Conservation (phyloP, 345 rosid species). For the Adansonia digitata region DNA sequence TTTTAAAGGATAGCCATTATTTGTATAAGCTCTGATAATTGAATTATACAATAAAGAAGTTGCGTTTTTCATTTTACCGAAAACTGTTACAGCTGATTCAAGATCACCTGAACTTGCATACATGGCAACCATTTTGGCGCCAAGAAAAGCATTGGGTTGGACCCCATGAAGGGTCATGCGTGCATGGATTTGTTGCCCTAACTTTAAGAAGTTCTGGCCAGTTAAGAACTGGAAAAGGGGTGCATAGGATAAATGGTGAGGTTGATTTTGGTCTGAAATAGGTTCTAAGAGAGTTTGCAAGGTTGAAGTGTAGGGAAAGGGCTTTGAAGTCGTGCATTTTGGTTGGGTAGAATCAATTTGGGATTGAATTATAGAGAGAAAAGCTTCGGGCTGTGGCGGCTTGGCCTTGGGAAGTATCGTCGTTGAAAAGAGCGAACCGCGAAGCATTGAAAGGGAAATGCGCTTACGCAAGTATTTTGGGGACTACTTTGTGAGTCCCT, state of each 20-base stretch:
- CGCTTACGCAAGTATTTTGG: not conserved
- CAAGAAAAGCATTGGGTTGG: slow-evolving; percentile 36
- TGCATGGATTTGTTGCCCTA: slow-evolving; percentile 45
- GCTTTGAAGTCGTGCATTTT: not conserved
- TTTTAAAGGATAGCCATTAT: not conserved
- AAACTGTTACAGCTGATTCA: slow-evolving; percentile 24
- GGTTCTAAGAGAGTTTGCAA: slow-evolving; percentile 23
- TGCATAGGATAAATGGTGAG: slow-evolving; percentile 22
- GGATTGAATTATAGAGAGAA: not conserved
- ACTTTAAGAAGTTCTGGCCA: slow-evolving; percentile 17
- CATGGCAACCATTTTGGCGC: slow-evolving; percentile 42
- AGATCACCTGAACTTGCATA: slow-evolving; percentile 36
- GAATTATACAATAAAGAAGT: slow-evolving; percentile 33
- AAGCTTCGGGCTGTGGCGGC: not conserved
- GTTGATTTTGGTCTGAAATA: slow-evolving; percentile 13
- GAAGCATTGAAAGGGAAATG: not conserved
- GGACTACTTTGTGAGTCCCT: too few species aligned
- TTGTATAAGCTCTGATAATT: slow-evolving; percentile 18
- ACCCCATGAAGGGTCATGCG: slow-evolving; percentile 37
- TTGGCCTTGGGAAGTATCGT: not conserved
- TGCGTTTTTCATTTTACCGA: slow-evolving; percentile 21
- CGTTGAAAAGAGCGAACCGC: not conserved
- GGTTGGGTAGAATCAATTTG: not conserved
- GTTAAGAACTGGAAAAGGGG: slow-evolving; percentile 37
- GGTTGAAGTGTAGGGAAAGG: slow-evolving; percentile 12